Base-by-base conservation (phyloP, 371 early-diverging fungal species). In the Mortierella sp. region DNA sequence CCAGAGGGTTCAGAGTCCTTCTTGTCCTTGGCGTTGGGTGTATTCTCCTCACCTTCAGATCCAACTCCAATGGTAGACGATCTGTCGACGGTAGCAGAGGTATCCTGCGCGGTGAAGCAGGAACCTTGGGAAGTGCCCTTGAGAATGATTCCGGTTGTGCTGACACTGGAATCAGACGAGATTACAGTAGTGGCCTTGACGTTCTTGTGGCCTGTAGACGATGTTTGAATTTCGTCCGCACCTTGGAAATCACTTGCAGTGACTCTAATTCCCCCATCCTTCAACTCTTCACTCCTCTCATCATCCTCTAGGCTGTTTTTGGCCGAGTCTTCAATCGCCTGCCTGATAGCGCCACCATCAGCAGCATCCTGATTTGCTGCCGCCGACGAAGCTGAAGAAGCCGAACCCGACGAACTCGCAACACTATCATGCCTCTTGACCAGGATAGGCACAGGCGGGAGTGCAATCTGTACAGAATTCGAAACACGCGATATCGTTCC, bases 401-500 rank as follows among this genome's bases (percentile, higher is more conserved):
- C n/a, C 31, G 40, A 40, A 40, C 4, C 69, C 24, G 71, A 21
- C 72, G 26, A 67, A 9, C 69, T 40, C 13, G 14, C 1, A 34
- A 5, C 50, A 54, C 73, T 51, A 16, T 80, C 84, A 24, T 40
- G 28, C 5, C 70, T 67, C 44, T 80, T 80, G 48, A 75, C 26
- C 51, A 80, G 53, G 67, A 77, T 80, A 1, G 86, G 86, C 0
- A 85, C 71, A 2, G 86, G 86, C 8, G 85, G 81, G 4, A 85
- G 34, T 24, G 81, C 86, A 55, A 81, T 81, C 54, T 81, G 86
- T 5, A 85, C 81, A 53, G 86, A 81, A 44, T 85, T 78, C 51
- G 86, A 76, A 28, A 81, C 81, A 57, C 86, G 81, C 0, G 75
- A 77, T n/a, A 85, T 85, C 26, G 86, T 81, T 0, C 86, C 86